phyloP scores from a whole-genome alignment of 148 eudicot genomes.

The Rhododendron ferrugineum region DNA sequence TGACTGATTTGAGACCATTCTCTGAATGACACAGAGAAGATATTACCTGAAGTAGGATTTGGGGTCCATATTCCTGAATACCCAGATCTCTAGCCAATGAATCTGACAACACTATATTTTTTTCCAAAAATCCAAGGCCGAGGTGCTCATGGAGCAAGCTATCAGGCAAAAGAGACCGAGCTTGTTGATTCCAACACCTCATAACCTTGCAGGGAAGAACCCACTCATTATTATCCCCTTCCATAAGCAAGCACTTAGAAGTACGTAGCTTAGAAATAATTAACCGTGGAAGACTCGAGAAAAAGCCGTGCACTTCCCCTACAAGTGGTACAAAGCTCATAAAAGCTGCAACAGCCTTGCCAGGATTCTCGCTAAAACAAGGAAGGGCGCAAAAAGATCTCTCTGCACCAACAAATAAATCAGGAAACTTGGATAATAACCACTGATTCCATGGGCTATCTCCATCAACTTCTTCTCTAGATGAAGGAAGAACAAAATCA shows the following conservation, averaged over 20 bases:
- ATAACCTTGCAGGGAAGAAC: constrained; percentile 90
- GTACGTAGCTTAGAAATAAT: constrained; percentile 74
- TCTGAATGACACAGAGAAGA: constrained; percentile 48
- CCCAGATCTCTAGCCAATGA: constrained; percentile 76
- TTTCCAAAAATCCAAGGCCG: constrained; percentile 71
- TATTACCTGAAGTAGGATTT: constrained; percentile 52
- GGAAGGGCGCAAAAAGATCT: constrained; percentile 59
- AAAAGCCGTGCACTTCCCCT: constrained; percentile 96
- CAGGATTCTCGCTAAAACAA: constrained; percentile 60
- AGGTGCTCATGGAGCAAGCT: constrained; percentile 58
- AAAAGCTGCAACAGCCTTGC: constrained; percentile 67
- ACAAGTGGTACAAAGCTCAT: constrained; percentile 89
- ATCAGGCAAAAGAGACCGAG: constrained; percentile 60
- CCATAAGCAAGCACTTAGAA: constrained; percentile 78
- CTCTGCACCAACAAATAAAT: constrained; percentile 71
- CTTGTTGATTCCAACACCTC: constrained; percentile 69
- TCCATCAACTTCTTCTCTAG: constrained; percentile 97
- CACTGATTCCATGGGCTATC: constrained; percentile 98
- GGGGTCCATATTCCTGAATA: constrained; percentile 79
- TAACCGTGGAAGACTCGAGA: constrained; percentile 77
- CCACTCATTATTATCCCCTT: constrained; percentile 60
- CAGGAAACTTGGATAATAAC: constrained; percentile 84
- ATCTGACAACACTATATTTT: constrained; percentile 60
- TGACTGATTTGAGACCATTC: constrained; percentile 60
- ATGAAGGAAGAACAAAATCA: constrained; percentile 97